phyloP scores from a whole-genome alignment of 495 filamentous ascomycete species.

The Aspergillus cavernicola region DNA sequence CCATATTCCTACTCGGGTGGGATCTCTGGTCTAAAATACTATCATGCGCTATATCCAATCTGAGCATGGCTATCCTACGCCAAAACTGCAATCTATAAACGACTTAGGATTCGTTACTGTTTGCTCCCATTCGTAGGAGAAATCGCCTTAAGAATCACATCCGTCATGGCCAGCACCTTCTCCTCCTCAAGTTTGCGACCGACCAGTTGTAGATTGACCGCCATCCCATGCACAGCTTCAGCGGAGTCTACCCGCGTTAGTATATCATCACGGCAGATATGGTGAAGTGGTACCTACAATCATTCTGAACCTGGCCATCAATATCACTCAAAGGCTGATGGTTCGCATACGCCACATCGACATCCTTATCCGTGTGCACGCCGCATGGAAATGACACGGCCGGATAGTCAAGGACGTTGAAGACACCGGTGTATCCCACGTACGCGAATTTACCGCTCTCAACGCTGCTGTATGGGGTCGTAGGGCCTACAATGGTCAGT shows the following conservation, averaged over 20 bases:
- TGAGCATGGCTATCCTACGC: not conserved
- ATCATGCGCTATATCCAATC: no score
- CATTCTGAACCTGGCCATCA: not conserved
- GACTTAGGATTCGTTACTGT: not conserved
- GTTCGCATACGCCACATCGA: not conserved
- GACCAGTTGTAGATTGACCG: constrained; percentile 7
- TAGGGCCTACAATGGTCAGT: no score
- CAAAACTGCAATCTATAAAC: not conserved
- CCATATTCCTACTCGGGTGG: no score
- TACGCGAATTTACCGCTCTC: constrained; percentile 11
- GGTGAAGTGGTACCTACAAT: constrained; percentile 2
- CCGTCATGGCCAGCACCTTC: constrained; percentile 2
- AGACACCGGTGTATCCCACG: constrained; percentile 9
- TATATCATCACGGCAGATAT: not conserved
- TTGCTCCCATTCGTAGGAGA: not conserved
- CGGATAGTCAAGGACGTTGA: constrained; percentile 9
- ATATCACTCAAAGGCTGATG: not conserved
- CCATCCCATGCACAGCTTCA: constrained; percentile 7
- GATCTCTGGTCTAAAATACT: no score
- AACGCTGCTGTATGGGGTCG: constrained; percentile 5
- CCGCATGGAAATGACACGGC: constrained; percentile 12
- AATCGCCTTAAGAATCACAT: constrained; percentile 5
- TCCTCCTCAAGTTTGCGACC: constrained; percentile 8
- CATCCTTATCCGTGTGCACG: not conserved
- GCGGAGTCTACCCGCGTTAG: constrained; percentile 6